Evolutionary conservation across 768 basidiomycete species (phyloP), one percentile per base, ranked within the genome.

Genomic region (Tricholoma saponaceum): DNA sequence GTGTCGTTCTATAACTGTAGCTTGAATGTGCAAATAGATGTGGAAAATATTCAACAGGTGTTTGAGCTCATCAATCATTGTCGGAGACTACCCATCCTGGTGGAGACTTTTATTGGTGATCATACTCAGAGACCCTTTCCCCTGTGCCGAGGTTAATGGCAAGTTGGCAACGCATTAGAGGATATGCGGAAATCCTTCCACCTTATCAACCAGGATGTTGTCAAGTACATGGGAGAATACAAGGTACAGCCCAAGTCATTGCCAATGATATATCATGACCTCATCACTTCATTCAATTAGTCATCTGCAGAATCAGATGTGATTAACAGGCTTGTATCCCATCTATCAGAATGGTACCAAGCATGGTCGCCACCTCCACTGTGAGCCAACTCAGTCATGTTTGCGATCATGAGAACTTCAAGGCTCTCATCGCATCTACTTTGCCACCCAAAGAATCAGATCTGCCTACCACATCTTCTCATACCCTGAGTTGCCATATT

Each of bases 81-180:
- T 52, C 79, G 83, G 60, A 80, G 83, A 69, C 69, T 90, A 16
- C 81, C 85, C 8, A 79, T 81, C 50, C 72, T 90, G 57, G 70
- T 90, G 22, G 90, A 92, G 64, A 80, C 79, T 10, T 91, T 89
- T 65, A 78, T 91, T 25, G 86, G 90, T 89, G 53, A 52, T 35
- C 20, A 44, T 13, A 7, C 25, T 22, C 13, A n/a, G n/a, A n/a
- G n/a, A n/a, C n/a, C n/a, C n/a, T n/a, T n/a, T n/a, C n/a, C n/a
- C n/a, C n/a, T n/a, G n/a, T n/a, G n/a, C n/a, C 14, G 25, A 18
- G 32, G 23, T 54, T 51, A 20, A 26, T 25, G 46, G 16, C 50
- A 5, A 4, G 28, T 25, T 25, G 4, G n/a, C n/a, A n/a, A n/a
- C n/a, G n/a, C n/a, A n/a, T n/a, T 56, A 92, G 90, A 90, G 67